phyloP scores from a whole-genome alignment of 371 early-diverging fungal genomes.

The Syncephalastrum monosporum region DNA sequence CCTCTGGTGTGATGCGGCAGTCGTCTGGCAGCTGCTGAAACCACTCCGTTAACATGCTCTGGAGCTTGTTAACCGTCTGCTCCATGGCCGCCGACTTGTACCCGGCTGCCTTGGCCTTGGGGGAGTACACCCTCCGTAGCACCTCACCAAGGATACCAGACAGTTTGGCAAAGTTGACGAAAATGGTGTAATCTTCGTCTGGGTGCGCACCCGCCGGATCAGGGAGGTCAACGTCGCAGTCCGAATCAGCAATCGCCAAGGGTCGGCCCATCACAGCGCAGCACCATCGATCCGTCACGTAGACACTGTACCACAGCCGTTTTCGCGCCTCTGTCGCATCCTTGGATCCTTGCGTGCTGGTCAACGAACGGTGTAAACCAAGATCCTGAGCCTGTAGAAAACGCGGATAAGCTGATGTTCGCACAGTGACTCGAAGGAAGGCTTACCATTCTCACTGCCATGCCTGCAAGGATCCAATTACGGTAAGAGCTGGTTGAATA shows the following conservation, averaged over 20 bases:
- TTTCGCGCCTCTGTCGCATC: constrained; percentile 28
- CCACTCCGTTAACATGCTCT: constrained; percentile 38
- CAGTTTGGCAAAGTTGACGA: constrained; percentile 41
- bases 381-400: constrained; percentile 38
- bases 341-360: constrained; percentile 20
- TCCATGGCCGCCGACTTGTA: constrained; percentile 18
- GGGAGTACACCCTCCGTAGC: constrained; percentile 42
- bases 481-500: constrained; percentile 31
- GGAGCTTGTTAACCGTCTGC: constrained; percentile 29
- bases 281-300: constrained; percentile 42
- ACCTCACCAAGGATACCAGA: constrained; percentile 44
- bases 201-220: constrained; percentile 13
- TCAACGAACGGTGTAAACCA: constrained; percentile 35
- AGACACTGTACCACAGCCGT: constrained; percentile 43
- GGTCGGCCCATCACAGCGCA: constrained; percentile 48
- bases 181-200: constrained; percentile 28
- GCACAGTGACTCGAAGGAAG: not conserved
- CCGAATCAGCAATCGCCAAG: constrained; percentile 44
- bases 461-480: constrained; percentile 46
- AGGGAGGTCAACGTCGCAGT: constrained; percentile 49
- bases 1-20: constrained; percentile 15
- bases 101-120: constrained; percentile 38
- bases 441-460: constrained; percentile 49
- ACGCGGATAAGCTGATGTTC: not conserved
- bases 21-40: constrained; percentile 27